A percentile compares a stretch with the other conserved stretches of the same genome.
These are phyloP conservation scores for Hyaloscypha hepaticicola DNA, from an alignment of 495 filamentous ascomycete species.

Conservation along the genomic window DNA sequence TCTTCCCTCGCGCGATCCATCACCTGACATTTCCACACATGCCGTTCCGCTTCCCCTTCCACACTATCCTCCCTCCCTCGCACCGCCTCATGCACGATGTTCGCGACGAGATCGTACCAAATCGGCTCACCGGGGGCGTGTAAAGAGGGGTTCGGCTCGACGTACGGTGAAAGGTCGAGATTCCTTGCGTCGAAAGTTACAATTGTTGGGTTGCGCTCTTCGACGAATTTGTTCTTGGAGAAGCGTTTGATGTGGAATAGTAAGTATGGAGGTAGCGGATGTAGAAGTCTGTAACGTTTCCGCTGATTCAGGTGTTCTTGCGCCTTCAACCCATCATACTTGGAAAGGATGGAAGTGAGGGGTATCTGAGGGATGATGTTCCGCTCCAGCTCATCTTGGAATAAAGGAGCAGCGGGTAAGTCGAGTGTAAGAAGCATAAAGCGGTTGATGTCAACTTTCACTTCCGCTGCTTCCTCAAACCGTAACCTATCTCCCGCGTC, in stretches of 20 bases:
- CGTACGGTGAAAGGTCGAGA: conserved; percentile 86
- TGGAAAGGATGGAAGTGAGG: conserved; percentile 81
- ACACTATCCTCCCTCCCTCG: conserved; percentile 69
- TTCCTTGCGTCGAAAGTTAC: conserved; percentile 86
- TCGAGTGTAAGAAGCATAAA: conserved; percentile 93
- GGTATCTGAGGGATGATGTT: conserved; percentile 98
- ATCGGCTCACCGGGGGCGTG: conserved; percentile 77
- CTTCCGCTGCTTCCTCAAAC: conserved; percentile 86
- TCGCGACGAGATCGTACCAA: conserved; percentile 94
- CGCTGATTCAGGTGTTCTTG: conserved; percentile 87
- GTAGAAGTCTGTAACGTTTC: conserved; percentile 84
- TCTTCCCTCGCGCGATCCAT: conserved; percentile 64
- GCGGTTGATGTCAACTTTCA: conserved; percentile 70
- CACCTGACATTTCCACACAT: conserved; percentile 75
- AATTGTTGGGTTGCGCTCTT: conserved; percentile 95
- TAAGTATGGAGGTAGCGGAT: conserved; percentile 89
- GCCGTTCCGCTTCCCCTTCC: conserved; percentile 78
- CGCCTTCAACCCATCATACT: conserved; percentile 87
- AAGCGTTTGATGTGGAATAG: conserved; percentile 98
- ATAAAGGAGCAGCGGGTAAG: conserved; percentile 89
- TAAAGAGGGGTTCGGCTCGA: conserved; percentile 66
- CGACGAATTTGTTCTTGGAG: conserved; percentile 90
- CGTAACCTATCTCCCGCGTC: conserved; percentile 85
- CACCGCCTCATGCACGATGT: conserved; percentile 90
- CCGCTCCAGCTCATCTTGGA: conserved; percentile 84